Base-by-base conservation (phyloP, 179 eudicot genomes). In the Silene noctiflora region DNA sequence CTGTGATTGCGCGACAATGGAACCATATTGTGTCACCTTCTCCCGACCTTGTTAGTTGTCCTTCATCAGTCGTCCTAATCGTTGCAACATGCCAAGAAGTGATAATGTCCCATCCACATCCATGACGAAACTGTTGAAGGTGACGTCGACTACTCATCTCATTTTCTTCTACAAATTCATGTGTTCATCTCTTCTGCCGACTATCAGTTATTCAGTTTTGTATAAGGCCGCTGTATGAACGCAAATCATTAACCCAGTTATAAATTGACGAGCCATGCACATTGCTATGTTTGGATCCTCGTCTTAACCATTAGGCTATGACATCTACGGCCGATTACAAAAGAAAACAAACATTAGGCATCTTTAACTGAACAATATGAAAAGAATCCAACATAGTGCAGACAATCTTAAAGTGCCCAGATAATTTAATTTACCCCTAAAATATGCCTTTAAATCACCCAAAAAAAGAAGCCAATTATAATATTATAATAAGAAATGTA, bases 311-410 rank as follows among this genome's bases (percentile, higher is more conserved):
- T 44, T 44, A 44, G 13, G 3, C 51, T 11, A 11, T 2, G 51
- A 44, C 14, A 13, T 44, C 13, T 11, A 1, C 51, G 0, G 51
- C 6, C 51, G 51, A 44, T 42, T 42, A 42, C 10, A 44, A 59
- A 59, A 24, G 67, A 13, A 24, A 22, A 62, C 14, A 12, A 22
- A 27, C 66, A 61, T 1, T 61, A 12, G 1, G 24, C 66, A 61
- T 61, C 31, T 61, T 7, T 66, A 66, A 66, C 69, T 17, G 46
- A 66, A 64, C 19, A 76, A 59, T 76, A 56, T 76, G 78, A 16
- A 76, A 67, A 67, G 78, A 65, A 75, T 44, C 69, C 65, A 72
- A 75, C 46, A 25, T 51, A 29, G 44, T 29, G 21, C 14, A 14
- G 14, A 25, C 58, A 53, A 64, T 21, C 71, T 46, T 64, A 75